Percentiles rank a stretch among this genome's conserved stretches.
Conservation (phyloP, 2,329 filamentous ascomycete genomes). For the Botrytis sinoallii region DNA sequence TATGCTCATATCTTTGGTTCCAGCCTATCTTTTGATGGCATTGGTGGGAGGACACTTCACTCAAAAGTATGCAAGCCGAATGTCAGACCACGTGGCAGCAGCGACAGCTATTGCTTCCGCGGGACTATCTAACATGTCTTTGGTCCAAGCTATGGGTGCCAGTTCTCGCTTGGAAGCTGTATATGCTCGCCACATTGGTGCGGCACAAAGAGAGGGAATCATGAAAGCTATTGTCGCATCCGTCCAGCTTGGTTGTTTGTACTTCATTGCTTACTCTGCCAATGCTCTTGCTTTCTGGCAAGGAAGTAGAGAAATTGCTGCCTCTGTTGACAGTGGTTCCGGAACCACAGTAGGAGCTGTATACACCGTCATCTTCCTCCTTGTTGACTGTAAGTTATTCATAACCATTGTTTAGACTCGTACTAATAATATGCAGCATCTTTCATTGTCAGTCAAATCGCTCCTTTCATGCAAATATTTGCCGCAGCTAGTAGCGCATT, state of each 20-base stretch:
- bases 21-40: constrained; percentile 7
- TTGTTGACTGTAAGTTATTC: constrained; percentile 46
- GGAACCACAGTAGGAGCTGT: constrained; percentile 13
- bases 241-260: constrained; percentile 47
- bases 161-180: not conserved
- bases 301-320: constrained; percentile 41
- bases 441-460: constrained; percentile 14
- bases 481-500: constrained; percentile 6
- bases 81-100: constrained; percentile 7
- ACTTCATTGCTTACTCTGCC: constrained; percentile 38
- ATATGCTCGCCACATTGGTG: not conserved
- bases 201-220: constrained; percentile 43
- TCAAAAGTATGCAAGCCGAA: constrained; percentile 4
- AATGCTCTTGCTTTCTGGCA: constrained; percentile 58
- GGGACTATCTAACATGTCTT: constrained; percentile 1
- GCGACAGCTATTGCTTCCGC: constrained; percentile 6
- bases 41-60: constrained; percentile 4
- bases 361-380: constrained; percentile 51
- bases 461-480: constrained; percentile 14
- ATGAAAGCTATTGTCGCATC: constrained; percentile 49
- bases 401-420: too few relatives aligned
- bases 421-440: not conserved
- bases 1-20: constrained; percentile 36
- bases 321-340: constrained; percentile 39
- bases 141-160: constrained; percentile 9